Percentiles rank a stretch among this genome's conserved stretches.
Conservation (phyloP, 331 rosid genomes). For the Dryas integrifolia region DNA sequence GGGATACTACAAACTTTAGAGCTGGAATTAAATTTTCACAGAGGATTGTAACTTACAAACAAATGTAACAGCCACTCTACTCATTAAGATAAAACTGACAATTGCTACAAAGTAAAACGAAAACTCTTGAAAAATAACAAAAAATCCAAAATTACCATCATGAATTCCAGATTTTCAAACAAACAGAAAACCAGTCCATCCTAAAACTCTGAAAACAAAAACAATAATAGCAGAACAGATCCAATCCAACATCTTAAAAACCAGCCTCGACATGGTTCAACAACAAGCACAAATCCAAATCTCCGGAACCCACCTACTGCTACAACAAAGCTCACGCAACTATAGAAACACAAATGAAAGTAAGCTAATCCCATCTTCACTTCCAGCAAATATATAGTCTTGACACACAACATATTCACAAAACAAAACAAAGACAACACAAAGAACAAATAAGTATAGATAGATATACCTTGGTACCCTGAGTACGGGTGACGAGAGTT, state of each 20-base stretch:
- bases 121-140: too few relatives aligned
- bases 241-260: background rate
- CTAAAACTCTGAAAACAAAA: background rate
- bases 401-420: too few relatives aligned
- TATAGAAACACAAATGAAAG: background rate
- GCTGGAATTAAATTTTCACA: background rate
- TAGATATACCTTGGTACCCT: constrained; percentile 77
- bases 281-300: background rate
- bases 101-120: too few relatives aligned
- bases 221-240: background rate
- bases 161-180: background rate
- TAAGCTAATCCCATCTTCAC: background rate
- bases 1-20: background rate
- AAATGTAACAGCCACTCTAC: background rate
- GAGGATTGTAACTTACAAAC: background rate
- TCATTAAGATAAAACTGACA: background rate
- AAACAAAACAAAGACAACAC: background rate
- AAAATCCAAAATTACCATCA: background rate
- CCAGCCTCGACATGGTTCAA: too few relatives aligned
- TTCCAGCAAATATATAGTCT: too few relatives aligned
- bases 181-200: background rate
- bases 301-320: too few relatives aligned
- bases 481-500: constrained; percentile 84
- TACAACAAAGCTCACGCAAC: background rate
- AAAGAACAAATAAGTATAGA: background rate